A percentile compares a stretch with the other conserved stretches of the same genome.
phyloP scores from a whole-genome alignment of 345 rosid genomes.

The Brassica juncea region DNA sequence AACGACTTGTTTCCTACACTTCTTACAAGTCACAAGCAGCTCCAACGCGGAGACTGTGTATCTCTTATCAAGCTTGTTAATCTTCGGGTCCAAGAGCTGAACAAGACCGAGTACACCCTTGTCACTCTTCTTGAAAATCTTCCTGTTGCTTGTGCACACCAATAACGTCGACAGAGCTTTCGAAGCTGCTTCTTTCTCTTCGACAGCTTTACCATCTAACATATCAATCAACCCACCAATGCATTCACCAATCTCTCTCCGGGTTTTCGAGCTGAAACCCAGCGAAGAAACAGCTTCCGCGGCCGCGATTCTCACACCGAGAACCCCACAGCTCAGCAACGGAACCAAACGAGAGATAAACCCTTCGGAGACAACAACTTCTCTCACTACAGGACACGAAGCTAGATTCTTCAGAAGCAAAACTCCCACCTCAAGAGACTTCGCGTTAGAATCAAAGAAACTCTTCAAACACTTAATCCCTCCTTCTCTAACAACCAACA shows the following conservation, averaged over 20 bases:
- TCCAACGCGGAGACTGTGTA: constrained; percentile 61
- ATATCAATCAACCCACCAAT: constrained; percentile 57
- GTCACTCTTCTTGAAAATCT: constrained; percentile 56
- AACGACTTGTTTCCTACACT: constrained; percentile 77
- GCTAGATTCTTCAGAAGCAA: constrained; percentile 58
- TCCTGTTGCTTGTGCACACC: constrained; percentile 53
- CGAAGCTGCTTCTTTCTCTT: constrained; percentile 85
- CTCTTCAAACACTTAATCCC: constrained; percentile 68
- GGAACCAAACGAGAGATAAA: constrained; percentile 53
- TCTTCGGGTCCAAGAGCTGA: constrained; percentile 63
- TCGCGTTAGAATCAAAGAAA: constrained; percentile 70
- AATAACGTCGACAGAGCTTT: constrained; percentile 62
- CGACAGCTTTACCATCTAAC: constrained; percentile 85
- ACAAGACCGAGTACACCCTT: constrained; percentile 62
- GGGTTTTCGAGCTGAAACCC: constrained; percentile 52
- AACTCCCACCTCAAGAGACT: constrained; percentile 66
- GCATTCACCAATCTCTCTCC: constrained; percentile 77
- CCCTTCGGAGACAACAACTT: constrained; percentile 63
- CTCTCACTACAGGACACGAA: constrained; percentile 59
- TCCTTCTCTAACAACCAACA: constrained; percentile 63
- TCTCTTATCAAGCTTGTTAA: constrained; percentile 60
- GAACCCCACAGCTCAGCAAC: constrained; percentile 62
- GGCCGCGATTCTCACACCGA: constrained; percentile 72
- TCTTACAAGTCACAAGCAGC: constrained; percentile 62
- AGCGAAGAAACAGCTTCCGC: constrained; percentile 64